These are phyloP conservation scores for Crithidia thermophila DNA, from an alignment of 208 protist species.

Conservation along the genomic window DNA sequence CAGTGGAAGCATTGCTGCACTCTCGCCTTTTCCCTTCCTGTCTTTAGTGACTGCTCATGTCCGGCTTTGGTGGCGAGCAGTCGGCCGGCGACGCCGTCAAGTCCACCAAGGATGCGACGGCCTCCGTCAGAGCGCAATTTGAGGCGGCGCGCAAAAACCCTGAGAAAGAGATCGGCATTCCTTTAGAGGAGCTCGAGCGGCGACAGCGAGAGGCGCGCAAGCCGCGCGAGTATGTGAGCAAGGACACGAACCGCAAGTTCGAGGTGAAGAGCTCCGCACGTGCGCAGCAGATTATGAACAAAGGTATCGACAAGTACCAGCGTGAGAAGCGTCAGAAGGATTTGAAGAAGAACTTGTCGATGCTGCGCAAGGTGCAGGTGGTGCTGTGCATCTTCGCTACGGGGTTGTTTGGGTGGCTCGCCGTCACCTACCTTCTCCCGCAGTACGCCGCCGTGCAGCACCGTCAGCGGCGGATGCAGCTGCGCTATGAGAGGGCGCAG, in stretches of 20 bases:
- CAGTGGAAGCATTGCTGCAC: not conserved
- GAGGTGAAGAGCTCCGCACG: conserved; percentile 84
- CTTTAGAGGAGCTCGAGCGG: conserved; percentile 60
- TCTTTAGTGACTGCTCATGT: conserved; percentile 24
- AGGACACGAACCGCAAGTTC: conserved; percentile 45
- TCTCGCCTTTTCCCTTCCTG: too few relatives aligned
- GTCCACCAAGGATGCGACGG: conserved; percentile 38
- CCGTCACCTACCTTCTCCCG: conserved; percentile 58
- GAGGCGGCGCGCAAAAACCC: conserved; percentile 50
- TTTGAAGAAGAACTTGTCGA: conserved; percentile 52
- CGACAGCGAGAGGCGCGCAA: conserved; percentile 58
- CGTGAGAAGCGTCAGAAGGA: conserved; percentile 65
- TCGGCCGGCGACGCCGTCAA: conserved; percentile 48
- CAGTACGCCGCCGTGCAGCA: conserved; percentile 76
- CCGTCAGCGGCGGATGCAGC: conserved; percentile 54
- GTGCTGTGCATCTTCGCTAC: conserved; percentile 37
- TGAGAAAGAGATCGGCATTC: conserved; percentile 69
- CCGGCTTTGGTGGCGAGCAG: conserved; percentile 9
- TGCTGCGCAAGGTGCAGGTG: conserved; percentile 57
- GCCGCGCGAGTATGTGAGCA: conserved; percentile 56
- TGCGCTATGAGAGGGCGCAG: conserved; percentile 65
- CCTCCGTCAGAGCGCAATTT: conserved; percentile 35
- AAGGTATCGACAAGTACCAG: conserved; percentile 62
- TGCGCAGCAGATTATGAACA: conserved; percentile 86
- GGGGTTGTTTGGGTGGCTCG: conserved; percentile 54